Evolutionary conservation across 2,329 filamentous ascomycete genomes (phyloP), one percentile per base, ranked within the genome.

Genomic region (Ciborinia camelliae): DNA sequence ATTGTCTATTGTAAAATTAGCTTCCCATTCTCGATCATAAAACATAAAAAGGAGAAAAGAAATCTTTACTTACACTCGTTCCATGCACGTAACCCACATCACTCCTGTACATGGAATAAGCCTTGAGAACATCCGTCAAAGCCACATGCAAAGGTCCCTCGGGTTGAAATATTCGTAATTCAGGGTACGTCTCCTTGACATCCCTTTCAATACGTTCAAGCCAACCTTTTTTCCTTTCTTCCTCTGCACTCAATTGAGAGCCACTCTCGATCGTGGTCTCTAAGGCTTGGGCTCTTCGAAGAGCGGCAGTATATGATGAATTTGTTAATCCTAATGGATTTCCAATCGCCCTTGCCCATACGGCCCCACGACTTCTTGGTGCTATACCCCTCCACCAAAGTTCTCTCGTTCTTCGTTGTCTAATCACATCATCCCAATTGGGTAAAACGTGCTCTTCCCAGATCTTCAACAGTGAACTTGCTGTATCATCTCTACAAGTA

Each of bases 351-450:
- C 66, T 73, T 10, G 66, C 43, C 74, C 74, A 76, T 5, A 76
- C 74, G n/a, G 52, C 51, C 8, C 74, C 74, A 63, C 91, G 83
- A 73, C 85, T 86, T 65, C 87, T 82, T 1, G 90, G 87, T 0
- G 90, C 86, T 37, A 95, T 82, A 7, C 91, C 91, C 65, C 86
- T 84, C 91, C 91, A 95, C 90, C 90, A 95, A 53, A 95, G 80
- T 71, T 93, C 90, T 43, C 90, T 82, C 1, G 89, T 91, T 37
- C 84, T 80, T 48, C 86, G 85, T 74, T 91, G 87, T 5, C 83
- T 81, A 47, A 91, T 82, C n/a, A 89, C 88, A 0, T 83, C 81
- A 55, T 85, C 84, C 90, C 90, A 95, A 60, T 91, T 87, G 0
- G 90, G 90, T 10, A 95, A 78, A 18, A 95, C 85, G 59, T 91